Evolutionary conservation across 2,329 filamentous ascomycete species (phyloP), one percentile per base, ranked within the genome.

Genomic region (Microsporum canis): DNA sequence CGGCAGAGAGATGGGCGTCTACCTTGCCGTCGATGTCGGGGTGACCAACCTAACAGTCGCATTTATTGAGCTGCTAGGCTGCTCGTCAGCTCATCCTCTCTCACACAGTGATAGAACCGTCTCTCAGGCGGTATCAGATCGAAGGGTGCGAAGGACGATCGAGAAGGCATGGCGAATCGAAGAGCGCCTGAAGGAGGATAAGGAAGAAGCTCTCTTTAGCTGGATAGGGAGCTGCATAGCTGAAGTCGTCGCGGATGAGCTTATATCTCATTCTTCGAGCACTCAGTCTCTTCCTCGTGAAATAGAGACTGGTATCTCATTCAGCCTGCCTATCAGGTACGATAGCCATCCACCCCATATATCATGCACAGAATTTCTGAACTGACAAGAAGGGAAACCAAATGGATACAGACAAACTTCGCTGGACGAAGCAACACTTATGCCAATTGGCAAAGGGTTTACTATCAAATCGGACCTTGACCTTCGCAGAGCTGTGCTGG

Each of bases 151-250:
- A 39, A 78, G 85, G 55, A 80, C 82, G 3, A 74, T 89, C 60
- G 88, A 91, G 70, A 85, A 80, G 65, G 83, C 82, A 60, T 91
- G 88, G 87, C 83, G 87, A 5, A 91, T 91, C 66, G 82, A 81
- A 56, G 84, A 90, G 47, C 82, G 86, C 60, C 74, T 91, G 64
- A 90, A 90, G 69, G 83, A 82, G 65, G 83, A 88, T 66, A 84
- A 89, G 62, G 81, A 86, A 1, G 82, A 86, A 60, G 83, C 83
- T 31, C 76, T 91, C 0, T 91, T 91, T 70, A 74, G 79, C 14
- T 91, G 88, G 87, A 88, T 91, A 65, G 88, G 88, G 39, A 77
- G 80, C 66, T 87, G 85, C 67, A 88, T 91, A 65, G 86, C 85
- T 8, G 78, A 86, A 60, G 87, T 91, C 1, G 83, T 91, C n/a